Percentiles rank a stretch among this genome's conserved stretches.
Conservation (phyloP, 192 early-diverging fungal genomes). For the Coemansia sp. region DNA sequence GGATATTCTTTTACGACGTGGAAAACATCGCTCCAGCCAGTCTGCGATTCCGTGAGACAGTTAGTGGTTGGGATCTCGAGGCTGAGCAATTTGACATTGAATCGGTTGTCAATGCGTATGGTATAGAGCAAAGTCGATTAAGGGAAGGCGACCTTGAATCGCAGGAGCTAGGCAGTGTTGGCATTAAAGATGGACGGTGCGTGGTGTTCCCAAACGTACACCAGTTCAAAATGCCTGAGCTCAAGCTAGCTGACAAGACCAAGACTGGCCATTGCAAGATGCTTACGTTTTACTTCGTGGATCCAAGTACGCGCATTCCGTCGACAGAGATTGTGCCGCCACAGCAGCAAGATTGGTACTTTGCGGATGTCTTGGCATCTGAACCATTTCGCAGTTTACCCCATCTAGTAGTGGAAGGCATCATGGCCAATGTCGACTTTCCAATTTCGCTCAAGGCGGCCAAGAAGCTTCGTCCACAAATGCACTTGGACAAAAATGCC, state of each 20-base stretch:
- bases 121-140: conserved; percentile 47
- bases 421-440: neutral
- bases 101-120: neutral
- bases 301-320: conserved; percentile 59
- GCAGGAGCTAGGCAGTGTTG: too few relatives aligned
- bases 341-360: conserved; percentile 12
- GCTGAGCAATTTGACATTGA: neutral
- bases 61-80: neutral
- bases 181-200: conserved; percentile 58
- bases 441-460: too few relatives aligned
- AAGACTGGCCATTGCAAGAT: conserved; percentile 70
- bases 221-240: conserved; percentile 67
- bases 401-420: conserved; percentile 9
- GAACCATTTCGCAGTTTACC: conserved; percentile 20
- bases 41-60: too few relatives aligned
- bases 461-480: conserved; percentile 22
- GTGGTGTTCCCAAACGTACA: conserved; percentile 72
- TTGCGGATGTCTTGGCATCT: neutral
- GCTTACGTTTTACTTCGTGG: conserved; percentile 70
- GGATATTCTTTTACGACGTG: too few relatives aligned
- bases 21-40: too few relatives aligned
- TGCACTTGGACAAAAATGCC: conserved; percentile 46
- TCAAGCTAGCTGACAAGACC: conserved; percentile 61
- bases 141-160: neutral
- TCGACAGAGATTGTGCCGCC: conserved; percentile 68